These are phyloP conservation scores for Baudoinia panamericana DNA, from an alignment of 495 filamentous ascomycete genomes.

Conservation along the genomic window DNA sequence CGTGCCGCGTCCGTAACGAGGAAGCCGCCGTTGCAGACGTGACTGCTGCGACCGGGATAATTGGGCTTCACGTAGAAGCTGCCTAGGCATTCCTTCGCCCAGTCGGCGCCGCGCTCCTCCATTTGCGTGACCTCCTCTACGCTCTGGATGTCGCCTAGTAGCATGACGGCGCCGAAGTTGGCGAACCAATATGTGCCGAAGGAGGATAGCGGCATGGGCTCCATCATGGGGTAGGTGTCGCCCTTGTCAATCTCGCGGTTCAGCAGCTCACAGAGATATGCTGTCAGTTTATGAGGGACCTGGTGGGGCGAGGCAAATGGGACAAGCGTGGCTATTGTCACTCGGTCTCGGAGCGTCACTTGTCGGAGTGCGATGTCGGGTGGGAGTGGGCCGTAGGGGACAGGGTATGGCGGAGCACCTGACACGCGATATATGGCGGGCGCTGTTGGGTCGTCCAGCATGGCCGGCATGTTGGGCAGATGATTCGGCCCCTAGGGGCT, in stretches of 20 bases:
- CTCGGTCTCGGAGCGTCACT: constrained; percentile 78
- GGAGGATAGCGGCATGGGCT: constrained; percentile 56
- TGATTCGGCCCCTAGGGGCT: background rate
- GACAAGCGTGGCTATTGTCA: constrained; percentile 80
- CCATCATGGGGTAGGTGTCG: constrained; percentile 87
- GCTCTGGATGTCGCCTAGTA: constrained; percentile 65
- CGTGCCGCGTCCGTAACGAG: constrained; percentile 81
- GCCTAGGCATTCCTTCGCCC: constrained; percentile 74
- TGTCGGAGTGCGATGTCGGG: constrained; percentile 59
- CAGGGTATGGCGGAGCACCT: constrained; percentile 50
- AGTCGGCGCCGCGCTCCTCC: constrained; percentile 51
- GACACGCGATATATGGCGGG: constrained; percentile 49
- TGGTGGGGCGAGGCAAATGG: constrained; percentile 66
- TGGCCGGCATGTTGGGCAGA: constrained; percentile 57
- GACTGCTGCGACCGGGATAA: constrained; percentile 89
- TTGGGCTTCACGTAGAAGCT: constrained; percentile 97
- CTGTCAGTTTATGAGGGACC: constrained; percentile 61
- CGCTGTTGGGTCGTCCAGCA: constrained; percentile 63
- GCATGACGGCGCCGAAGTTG: constrained; percentile 87
- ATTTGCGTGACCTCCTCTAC: constrained; percentile 44
- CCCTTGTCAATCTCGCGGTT: constrained; percentile 92
- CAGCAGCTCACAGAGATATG: constrained; percentile 72
- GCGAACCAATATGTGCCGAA: constrained; percentile 93
- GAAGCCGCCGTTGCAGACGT: constrained; percentile 94
- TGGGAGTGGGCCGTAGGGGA: constrained; percentile 50